phyloP scores from a whole-genome alignment of 2,329 filamentous ascomycete species.

The Epichloe uncinata region DNA sequence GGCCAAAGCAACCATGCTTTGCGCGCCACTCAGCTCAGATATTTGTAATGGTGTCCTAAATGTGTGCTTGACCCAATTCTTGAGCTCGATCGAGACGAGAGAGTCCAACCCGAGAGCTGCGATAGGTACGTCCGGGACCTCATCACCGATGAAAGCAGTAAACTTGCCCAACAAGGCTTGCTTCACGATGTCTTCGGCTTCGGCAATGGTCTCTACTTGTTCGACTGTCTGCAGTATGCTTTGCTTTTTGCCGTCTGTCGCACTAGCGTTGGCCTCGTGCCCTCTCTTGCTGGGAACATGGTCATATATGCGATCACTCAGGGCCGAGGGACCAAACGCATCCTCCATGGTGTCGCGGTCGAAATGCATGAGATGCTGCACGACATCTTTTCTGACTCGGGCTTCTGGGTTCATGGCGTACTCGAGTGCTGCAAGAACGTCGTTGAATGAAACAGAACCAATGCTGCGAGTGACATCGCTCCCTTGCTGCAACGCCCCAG shows the following conservation, averaged over 20 bases:
- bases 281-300: background rate
- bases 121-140: slow-evolving; percentile 10
- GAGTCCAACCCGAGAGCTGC: slow-evolving; percentile 26
- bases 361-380: background rate
- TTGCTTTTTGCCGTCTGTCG: too few relatives aligned
- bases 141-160: slow-evolving; percentile 1
- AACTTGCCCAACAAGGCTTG: background rate
- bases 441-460: slow-evolving; percentile 18
- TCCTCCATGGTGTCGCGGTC: background rate
- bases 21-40: slow-evolving; percentile 22
- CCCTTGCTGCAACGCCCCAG: background rate
- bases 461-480: slow-evolving; percentile 11
- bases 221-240: too few relatives aligned
- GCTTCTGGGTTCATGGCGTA: slow-evolving; percentile 10
- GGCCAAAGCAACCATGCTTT: too few relatives aligned
- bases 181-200: background rate
- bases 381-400: background rate
- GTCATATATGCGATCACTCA: background rate
- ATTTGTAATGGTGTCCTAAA: slow-evolving; percentile 32
- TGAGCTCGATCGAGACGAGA: slow-evolving; percentile 34
- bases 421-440: slow-evolving; percentile 7
- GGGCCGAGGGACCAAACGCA: background rate
- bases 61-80: slow-evolving; percentile 35
- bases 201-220: too few relatives aligned
- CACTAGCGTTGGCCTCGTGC: background rate